phyloP scores from a whole-genome alignment of 768 basidiomycete genomes.

The Rhodosporidiobolus odoratus region DNA sequence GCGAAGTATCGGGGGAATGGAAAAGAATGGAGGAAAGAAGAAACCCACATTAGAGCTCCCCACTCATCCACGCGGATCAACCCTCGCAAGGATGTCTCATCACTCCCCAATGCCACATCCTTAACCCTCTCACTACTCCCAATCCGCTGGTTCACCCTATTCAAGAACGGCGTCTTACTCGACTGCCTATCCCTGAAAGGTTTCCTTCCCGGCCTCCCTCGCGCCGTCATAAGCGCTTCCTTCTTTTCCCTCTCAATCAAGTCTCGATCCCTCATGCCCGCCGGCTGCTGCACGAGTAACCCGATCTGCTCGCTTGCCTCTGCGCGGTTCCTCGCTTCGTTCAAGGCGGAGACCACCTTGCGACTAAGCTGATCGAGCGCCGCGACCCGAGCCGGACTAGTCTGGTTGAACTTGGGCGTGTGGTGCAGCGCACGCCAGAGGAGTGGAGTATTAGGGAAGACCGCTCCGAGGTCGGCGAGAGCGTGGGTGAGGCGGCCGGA shows the following conservation, averaged over 20 bases:
- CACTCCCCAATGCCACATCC: slow-evolving; percentile 1
- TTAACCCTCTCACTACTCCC: slow-evolving; percentile 21
- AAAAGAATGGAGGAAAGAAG: neutral
- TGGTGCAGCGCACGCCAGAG: slow-evolving; percentile 33
- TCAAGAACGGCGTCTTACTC: slow-evolving; percentile 22
- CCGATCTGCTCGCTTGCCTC: neutral
- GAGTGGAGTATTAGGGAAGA: slow-evolving; percentile 25
- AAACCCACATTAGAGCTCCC: slow-evolving; percentile 23
- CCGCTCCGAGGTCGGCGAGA: slow-evolving; percentile 21
- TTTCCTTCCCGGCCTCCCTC: neutral
- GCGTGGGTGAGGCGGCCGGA: slow-evolving; percentile 16
- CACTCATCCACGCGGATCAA: slow-evolving; percentile 32
- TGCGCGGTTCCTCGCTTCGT: slow-evolving; percentile 6
- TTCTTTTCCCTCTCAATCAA: slow-evolving; percentile 1
- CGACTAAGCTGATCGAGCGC: slow-evolving; percentile 33
- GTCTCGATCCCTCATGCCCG: neutral
- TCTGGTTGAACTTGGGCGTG: slow-evolving; percentile 11
- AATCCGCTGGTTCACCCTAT: slow-evolving; percentile 35
- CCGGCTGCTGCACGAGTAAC: neutral
- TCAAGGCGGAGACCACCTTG: slow-evolving; percentile 16
- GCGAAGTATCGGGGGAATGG: neutral
- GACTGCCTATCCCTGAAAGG: neutral
- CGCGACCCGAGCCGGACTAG: slow-evolving; percentile 20
- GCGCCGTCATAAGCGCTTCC: neutral
- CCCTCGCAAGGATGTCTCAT: slow-evolving; percentile 4